Base-by-base conservation (phyloP, 176 grass and related monocot species). In the Rhynchospora tenuis region DNA sequence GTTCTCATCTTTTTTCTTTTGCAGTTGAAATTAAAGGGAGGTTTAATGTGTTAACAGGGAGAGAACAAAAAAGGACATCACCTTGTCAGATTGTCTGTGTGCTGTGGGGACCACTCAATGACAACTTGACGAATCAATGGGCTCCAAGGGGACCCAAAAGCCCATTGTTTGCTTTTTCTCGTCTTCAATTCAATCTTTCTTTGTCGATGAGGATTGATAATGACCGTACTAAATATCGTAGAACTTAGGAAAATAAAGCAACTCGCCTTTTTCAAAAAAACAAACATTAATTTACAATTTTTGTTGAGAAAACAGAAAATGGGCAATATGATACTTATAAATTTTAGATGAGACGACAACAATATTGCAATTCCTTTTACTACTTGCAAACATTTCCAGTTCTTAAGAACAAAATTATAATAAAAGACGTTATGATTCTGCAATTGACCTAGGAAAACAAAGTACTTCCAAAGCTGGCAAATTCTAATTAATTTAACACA, bases 161-260 rank as follows among this genome's bases (percentile, higher is more conserved):
- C 78, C 38, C 78, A 56, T 63, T 66, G 38, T 82, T 82, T 82
- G 22, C 61, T 29, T 54, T 81, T 81, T 78, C 50, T 81, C 63
- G 31, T 81, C 31, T 3, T 63, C 8, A 44, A 81, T 63, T 64
- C 19, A 16, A 64, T 22, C 7, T 64, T 61, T 81, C 42, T 81
- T 81, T 59, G 48, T 56, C 28, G 73, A 77, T 27, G 12, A 17
- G 0, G 50, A 77, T 77, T 77, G 73, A 77, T 31, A 55, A 55
- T 73, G 45, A 73, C 44, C 20, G 22, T 46, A 26, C 22, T 17
- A 33, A 17, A 76, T 54, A 51, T 13, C 3, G 1, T 44, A 44
- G 10, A 16, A 27, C 43, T 10, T 28, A 16, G 26, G 29, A 73
- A 61, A 73, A 50, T 27, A 50, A 76, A 76, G 48, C 48, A 52